Percentiles rank a stretch among this genome's conserved stretches.
Evolutionary conservation across 257 asterid genomes (phyloP).

Genomic region (Solanum chilense): DNA sequence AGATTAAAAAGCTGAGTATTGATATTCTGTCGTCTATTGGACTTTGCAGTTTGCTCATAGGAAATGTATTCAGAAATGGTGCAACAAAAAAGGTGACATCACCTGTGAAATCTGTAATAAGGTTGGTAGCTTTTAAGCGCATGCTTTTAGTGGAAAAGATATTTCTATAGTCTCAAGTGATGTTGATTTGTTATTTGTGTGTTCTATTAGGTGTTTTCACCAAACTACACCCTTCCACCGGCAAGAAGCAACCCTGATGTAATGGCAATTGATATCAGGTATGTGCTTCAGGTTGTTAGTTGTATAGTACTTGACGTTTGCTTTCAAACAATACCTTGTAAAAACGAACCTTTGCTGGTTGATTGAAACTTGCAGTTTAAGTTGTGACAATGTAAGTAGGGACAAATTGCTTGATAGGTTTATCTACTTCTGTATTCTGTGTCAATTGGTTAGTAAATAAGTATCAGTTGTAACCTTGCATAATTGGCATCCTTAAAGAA

Average conservation of each 20-base stretch:
- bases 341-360: background rate
- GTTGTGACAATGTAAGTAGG: background rate
- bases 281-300: background rate
- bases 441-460: background rate
- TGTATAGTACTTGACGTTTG: background rate
- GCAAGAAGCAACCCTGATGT: slow-evolving; percentile 43
- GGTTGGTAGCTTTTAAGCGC: slow-evolving; percentile 11
- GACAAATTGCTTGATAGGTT: background rate
- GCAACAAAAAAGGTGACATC: slow-evolving; percentile 72
- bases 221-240: slow-evolving; percentile 45
- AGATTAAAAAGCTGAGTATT: background rate
- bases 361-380: background rate
- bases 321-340: background rate
- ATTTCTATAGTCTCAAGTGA: background rate
- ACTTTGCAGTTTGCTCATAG: slow-evolving; percentile 58
- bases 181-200: background rate
- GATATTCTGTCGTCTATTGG: background rate
- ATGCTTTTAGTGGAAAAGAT: background rate
- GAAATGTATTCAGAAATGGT: slow-evolving; percentile 81
- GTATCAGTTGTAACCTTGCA: background rate
- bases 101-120: slow-evolving; percentile 76
- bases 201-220: slow-evolving; percentile 40
- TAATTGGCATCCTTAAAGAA: background rate
- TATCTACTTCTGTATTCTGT: background rate
- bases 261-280: slow-evolving; percentile 63